A percentile compares a stretch with the other conserved stretches of the same genome.
Conservation (phyloP, 768 basidiomycete genomes). For the Boletus tomentosulus region DNA sequence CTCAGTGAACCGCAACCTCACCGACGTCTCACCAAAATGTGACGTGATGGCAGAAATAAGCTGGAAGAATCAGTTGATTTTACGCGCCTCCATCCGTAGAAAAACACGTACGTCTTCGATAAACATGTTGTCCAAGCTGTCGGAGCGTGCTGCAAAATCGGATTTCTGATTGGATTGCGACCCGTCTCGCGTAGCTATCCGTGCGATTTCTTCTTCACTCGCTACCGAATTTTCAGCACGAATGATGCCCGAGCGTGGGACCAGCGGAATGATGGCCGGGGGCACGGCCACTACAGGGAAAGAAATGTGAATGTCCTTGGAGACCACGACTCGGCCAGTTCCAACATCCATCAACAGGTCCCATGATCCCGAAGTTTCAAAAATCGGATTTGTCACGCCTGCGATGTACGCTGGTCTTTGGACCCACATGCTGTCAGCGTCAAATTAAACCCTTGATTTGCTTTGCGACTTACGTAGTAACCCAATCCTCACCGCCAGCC, state of each 20-base stretch:
- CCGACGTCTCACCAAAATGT: constrained; percentile 86
- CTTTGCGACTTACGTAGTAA: constrained; percentile 62
- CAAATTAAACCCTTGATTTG: not conserved
- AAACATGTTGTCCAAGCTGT: constrained; percentile 76
- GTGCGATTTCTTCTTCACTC: constrained; percentile 70
- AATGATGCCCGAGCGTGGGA: constrained; percentile 56
- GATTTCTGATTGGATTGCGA: constrained; percentile 52
- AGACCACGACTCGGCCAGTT: constrained; percentile 78
- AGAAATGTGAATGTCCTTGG: constrained; percentile 72
- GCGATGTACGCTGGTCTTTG: constrained; percentile 88
- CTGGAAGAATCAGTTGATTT: constrained; percentile 28
- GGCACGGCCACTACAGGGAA: constrained; percentile 45
- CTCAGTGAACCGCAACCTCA: constrained; percentile 86
- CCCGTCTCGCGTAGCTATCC: constrained; percentile 40
- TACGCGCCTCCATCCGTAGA: not conserved
- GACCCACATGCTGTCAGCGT: constrained; percentile 5
- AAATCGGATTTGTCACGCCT: constrained; percentile 96
- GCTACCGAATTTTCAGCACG: constrained; percentile 60
- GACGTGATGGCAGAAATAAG: constrained; percentile 82
- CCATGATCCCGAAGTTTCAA: constrained; percentile 84
- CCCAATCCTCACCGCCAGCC: constrained; percentile 84
- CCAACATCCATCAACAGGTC: constrained; percentile 92
- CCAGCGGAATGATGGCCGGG: constrained; percentile 40
- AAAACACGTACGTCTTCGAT: constrained; percentile 79
- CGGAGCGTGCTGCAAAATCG: constrained; percentile 53